Evolutionary conservation across 371 early-diverging fungal genomes (phyloP).

Genomic region (Thermomucor indicae-seudaticae): DNA sequence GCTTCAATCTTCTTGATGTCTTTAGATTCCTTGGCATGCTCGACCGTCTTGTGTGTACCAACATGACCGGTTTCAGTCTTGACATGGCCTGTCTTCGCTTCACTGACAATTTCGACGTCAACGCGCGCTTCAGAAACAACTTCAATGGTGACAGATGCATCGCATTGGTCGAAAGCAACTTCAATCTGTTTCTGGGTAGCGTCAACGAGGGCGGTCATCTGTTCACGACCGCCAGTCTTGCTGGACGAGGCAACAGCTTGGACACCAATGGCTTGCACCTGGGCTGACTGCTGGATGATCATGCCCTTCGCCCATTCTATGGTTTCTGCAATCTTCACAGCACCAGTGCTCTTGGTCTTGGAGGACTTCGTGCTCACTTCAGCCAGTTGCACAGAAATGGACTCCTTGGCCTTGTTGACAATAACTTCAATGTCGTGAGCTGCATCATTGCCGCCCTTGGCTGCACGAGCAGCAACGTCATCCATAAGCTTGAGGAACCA

Average conservation of each 20-base stretch:
- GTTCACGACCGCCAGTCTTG: background rate
- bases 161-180: background rate
- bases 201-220: conserved; percentile 3
- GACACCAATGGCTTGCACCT: conserved; percentile 7
- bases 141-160: background rate
- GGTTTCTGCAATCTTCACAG: background rate
- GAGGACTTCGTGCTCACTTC: background rate
- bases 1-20: no score
- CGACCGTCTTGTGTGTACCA: no score
- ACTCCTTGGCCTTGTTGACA: conserved; percentile 17
- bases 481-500: conserved; percentile 23
- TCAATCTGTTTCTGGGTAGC: conserved; percentile 3
- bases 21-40: no score
- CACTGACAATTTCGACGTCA: no score
- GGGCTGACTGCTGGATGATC: background rate
- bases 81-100: no score
- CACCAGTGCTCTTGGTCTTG: background rate
- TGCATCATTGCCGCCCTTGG: background rate
- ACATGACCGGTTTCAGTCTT: no score
- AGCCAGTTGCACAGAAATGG: conserved; percentile 1
- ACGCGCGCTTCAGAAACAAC: background rate
- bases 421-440: conserved; percentile 25
- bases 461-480: background rate
- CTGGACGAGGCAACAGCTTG: background rate
- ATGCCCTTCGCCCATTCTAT: conserved; percentile 2